These are phyloP conservation scores for Populus hybrid DNA, from an alignment of 441 rosid genomes.

Conservation along the genomic window DNA sequence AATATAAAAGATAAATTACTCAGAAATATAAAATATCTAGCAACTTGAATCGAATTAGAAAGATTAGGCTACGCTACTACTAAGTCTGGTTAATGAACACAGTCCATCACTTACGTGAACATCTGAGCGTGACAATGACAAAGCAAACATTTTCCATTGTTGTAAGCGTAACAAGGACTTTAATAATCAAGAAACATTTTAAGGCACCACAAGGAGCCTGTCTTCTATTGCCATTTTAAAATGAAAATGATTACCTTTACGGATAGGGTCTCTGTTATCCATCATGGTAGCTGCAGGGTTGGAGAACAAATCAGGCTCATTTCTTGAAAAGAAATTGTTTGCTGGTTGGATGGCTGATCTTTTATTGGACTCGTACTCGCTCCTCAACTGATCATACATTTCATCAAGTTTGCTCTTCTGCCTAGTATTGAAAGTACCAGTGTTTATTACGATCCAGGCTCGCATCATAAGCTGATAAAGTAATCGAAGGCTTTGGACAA, in stretches of 20 bases:
- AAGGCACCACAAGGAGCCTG: background rate
- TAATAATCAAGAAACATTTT: background rate
- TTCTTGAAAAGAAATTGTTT: constrained; percentile 61
- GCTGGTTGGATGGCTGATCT: constrained; percentile 80
- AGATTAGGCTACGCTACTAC: background rate
- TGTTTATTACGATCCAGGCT: constrained; percentile 16
- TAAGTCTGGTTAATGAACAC: background rate
- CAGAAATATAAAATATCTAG: background rate
- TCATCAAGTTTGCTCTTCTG: constrained; percentile 94
- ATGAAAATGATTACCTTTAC: constrained; percentile 57
- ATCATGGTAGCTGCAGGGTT: constrained; percentile 56
- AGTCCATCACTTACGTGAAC: constrained; percentile 56
- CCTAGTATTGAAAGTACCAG: constrained; percentile 32
- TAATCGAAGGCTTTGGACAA: background rate
- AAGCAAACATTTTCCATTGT: background rate
- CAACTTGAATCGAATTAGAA: background rate
- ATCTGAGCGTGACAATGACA: constrained; percentile 27
- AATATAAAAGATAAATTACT: background rate
- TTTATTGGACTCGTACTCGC: constrained; percentile 71
- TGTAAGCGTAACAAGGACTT: background rate
- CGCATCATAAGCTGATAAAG: background rate
- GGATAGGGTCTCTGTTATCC: constrained; percentile 55
- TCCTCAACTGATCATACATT: constrained; percentile 91
- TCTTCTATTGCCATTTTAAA: constrained; percentile 8
- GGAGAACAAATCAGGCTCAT: constrained; percentile 70